Evolutionary conservation across 2,329 filamentous ascomycete species (phyloP), one percentile per base, ranked within the genome.

Genomic region (Arthroderma sp.): DNA sequence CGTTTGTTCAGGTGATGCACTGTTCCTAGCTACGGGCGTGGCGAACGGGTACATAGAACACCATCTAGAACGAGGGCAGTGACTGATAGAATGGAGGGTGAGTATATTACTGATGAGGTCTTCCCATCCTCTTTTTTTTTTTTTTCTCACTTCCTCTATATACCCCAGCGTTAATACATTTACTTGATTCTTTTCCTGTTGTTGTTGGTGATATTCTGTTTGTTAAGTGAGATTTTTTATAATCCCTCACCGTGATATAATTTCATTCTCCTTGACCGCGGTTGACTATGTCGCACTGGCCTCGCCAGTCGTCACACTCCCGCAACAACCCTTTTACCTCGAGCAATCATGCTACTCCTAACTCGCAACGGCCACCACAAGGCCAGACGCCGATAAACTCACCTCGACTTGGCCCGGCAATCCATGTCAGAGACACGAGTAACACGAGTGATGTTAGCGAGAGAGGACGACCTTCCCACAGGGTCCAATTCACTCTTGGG

Each of bases 401-500:
- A 7, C 44, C 44, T 17, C 23, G 44, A 33, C 44, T 51, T 6
- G 44, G 44, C 5, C 44, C 44, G 13, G 25, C 44, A 17, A 51
- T 51, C n/a, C 44, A 51, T 33, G 13, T 33, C 44, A 51, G 44
- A 31, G 44, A 51, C 25, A 51, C 33, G 28, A 83, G 76, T 8
- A 55, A 56, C n/a, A 47, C 23, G 15, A 56, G 56, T 28, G 33
- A 39, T 33, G 28, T n/a, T 23, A 38, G 9, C 19, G n/a, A 43
- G 3, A 56, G 58, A 37, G 28, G 35, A 37, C 44, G 54, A 25
- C 38, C 38, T 9, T 47, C 25, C 4, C 28, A 55, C 7, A 51
- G 56, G 2, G 58, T 60, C 17, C 54, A 55, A 35, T 60, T 60
- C 43, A 58, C 52, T 21, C 51, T 58, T 52, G 56, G 43, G 3